A percentile compares a stretch with the other conserved stretches of the same genome.
Evolutionary conservation across 345 rosid species (phyloP).

Genomic region (Capsella bursapastoris): DNA sequence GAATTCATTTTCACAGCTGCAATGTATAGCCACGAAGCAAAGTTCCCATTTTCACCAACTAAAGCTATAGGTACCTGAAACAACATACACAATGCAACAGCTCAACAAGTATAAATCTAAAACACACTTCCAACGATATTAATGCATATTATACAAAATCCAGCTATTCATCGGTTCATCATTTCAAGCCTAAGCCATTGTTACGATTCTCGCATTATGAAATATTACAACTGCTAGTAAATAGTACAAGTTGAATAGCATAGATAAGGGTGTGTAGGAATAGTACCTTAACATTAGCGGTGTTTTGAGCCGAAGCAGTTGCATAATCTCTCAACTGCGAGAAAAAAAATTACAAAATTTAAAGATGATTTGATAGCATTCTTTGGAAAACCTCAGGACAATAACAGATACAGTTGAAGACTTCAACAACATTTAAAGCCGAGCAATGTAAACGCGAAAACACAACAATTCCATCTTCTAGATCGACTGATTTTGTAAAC

Average conservation of each 20-base stretch:
- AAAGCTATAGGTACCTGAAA: slow-evolving; percentile 73
- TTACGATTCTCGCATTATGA: too few relatives aligned
- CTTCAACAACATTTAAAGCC: neutral
- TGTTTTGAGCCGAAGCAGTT: slow-evolving; percentile 52
- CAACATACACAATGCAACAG: slow-evolving; percentile 18
- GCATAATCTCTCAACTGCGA: slow-evolving; percentile 66
- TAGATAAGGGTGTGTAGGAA: slow-evolving; percentile 10
- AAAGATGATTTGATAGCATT: slow-evolving; percentile 6
- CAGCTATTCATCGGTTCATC: slow-evolving; percentile 10
- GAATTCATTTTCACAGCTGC: slow-evolving; percentile 69
- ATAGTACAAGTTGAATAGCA: neutral
- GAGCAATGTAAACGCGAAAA: neutral
- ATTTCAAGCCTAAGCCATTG: too few relatives aligned
- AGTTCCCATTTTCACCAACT: slow-evolving; percentile 85
- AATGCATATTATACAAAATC: neutral
- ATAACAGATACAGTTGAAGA: neutral
- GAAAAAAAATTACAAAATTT: slow-evolving; percentile 9
- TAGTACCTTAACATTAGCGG: slow-evolving; percentile 71
- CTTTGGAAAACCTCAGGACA: neutral
- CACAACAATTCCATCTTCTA: neutral
- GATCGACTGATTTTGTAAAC: neutral
- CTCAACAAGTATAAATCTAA: neutral
- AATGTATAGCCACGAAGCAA: slow-evolving; percentile 80
- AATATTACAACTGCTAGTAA: neutral
- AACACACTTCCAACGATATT: neutral